Evolutionary conservation across 257 asterid species (phyloP).

Genomic region (Petunia secreta): DNA sequence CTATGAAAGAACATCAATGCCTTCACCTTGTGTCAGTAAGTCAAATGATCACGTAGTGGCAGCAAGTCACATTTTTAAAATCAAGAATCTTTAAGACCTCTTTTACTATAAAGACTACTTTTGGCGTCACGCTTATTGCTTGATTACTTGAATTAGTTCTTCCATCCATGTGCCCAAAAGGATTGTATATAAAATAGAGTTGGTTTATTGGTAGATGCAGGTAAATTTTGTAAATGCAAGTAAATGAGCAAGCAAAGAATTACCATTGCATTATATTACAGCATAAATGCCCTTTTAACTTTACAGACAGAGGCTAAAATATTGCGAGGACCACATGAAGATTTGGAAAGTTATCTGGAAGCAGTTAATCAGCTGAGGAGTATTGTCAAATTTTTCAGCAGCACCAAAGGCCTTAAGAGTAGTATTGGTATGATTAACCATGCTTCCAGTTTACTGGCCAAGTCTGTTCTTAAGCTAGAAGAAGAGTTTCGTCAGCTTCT

Average conservation of each 20-base stretch:
- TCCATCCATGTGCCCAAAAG: not conserved
- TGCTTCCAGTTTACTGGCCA: conserved; percentile 64
- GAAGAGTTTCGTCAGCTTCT: conserved; percentile 90
- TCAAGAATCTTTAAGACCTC: not conserved
- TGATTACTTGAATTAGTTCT: not conserved
- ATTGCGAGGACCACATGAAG: conserved; percentile 94
- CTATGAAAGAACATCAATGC: not conserved
- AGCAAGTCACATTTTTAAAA: not conserved
- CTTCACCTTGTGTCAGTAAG: too few relatives aligned
- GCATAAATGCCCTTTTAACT: conserved; percentile 25
- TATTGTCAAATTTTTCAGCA: conserved; percentile 60
- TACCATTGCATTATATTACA: not conserved
- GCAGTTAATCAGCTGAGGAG: conserved; percentile 84
- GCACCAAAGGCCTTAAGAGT: conserved; percentile 64
- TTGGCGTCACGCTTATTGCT: not conserved
- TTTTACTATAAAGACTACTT: not conserved
- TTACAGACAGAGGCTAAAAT: conserved; percentile 94
- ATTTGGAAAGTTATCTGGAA: conserved; percentile 84
- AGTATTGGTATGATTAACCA: conserved; percentile 69
- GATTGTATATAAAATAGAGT: not conserved
- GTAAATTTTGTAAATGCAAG: not conserved
- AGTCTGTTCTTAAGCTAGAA: conserved; percentile 76
- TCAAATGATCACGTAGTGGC: not conserved
- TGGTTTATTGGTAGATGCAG: not conserved
- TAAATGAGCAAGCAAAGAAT: too few relatives aligned